A percentile compares a stretch with the other conserved stretches of the same genome.
phyloP scores from a whole-genome alignment of 352 stramenopile genomes.

The Pilasporangium apinafurcum region DNA sequence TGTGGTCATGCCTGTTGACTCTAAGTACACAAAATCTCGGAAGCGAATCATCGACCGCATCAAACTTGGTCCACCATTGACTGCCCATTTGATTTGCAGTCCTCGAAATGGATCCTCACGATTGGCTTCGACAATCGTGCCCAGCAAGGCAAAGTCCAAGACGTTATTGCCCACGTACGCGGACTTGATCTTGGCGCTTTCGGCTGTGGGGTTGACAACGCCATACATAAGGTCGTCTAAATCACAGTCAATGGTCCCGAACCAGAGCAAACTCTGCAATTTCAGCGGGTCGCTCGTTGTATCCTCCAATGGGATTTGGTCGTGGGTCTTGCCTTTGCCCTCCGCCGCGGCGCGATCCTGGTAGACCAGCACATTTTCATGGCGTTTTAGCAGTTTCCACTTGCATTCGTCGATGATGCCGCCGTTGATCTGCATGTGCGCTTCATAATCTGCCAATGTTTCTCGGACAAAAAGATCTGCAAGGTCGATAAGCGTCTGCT shows the following conservation, averaged over 20 bases:
- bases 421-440: constrained; percentile 8
- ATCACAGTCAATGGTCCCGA: too few relatives aligned
- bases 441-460: constrained; percentile 20
- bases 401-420: constrained; percentile 15
- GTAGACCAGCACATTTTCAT: constrained; percentile 27
- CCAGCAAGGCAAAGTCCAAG: constrained; percentile 40
- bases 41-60: neutral
- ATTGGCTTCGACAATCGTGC: constrained; percentile 25
- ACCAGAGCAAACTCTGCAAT: constrained; percentile 29
- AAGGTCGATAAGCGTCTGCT: constrained; percentile 15
- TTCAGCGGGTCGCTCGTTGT: constrained; percentile 6
- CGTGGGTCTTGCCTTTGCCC: constrained; percentile 13
- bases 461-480: constrained; percentile 15
- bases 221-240: constrained; percentile 25
- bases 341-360: constrained; percentile 20
- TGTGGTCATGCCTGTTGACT: constrained; percentile 4
- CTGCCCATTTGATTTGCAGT: constrained; percentile 8
- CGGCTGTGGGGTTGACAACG: constrained; percentile 14
- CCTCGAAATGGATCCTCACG: constrained; percentile 4
- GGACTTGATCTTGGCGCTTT: constrained; percentile 15
- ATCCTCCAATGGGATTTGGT: constrained; percentile 3
- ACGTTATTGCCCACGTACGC: constrained; percentile 19
- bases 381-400: constrained; percentile 28
- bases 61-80: neutral
- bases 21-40: constrained; percentile 13